These are phyloP conservation scores for Nemania bipapillata DNA, from an alignment of 2,329 filamentous ascomycete genomes.

Conservation along the genomic window DNA sequence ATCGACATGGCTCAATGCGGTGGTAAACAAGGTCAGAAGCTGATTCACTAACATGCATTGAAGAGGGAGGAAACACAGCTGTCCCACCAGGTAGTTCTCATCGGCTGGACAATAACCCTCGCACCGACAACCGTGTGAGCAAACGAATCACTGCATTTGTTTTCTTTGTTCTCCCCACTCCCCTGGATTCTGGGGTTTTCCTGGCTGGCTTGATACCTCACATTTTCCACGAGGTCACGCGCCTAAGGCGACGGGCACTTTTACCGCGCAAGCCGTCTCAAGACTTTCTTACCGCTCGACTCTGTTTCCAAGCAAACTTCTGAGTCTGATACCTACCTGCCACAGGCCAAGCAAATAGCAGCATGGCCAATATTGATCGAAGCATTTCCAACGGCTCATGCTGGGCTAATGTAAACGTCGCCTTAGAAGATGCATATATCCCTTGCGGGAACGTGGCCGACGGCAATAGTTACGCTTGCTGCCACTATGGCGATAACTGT, in stretches of 20 bases:
- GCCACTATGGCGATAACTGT: conserved; percentile 40
- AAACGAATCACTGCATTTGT: conserved; percentile 21
- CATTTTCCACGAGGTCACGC: neutral
- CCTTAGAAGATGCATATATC: conserved; percentile 37
- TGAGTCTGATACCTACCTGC: neutral
- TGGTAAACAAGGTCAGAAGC: neutral
- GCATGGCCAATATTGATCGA: conserved; percentile 32
- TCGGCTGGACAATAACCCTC: neutral
- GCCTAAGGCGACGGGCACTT: neutral
- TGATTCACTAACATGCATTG: neutral
- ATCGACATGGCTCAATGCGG: neutral
- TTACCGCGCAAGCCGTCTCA: neutral
- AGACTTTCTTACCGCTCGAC: neutral
- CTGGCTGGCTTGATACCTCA: neutral
- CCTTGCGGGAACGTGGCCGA: conserved; percentile 41
- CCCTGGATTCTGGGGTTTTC: neutral
- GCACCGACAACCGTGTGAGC: conserved; percentile 11
- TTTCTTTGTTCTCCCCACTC: conserved; percentile 16
- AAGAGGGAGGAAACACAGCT: neutral
- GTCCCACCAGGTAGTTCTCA: neutral
- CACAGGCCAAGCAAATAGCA: neutral
- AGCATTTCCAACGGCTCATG: conserved; percentile 41
- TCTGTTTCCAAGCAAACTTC: neutral
- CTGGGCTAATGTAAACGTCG: conserved; percentile 36
- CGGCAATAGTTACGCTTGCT: conserved; percentile 40